Conservation (phyloP, 768 basidiomycete genomes). For the Mycena rosella region DNA sequence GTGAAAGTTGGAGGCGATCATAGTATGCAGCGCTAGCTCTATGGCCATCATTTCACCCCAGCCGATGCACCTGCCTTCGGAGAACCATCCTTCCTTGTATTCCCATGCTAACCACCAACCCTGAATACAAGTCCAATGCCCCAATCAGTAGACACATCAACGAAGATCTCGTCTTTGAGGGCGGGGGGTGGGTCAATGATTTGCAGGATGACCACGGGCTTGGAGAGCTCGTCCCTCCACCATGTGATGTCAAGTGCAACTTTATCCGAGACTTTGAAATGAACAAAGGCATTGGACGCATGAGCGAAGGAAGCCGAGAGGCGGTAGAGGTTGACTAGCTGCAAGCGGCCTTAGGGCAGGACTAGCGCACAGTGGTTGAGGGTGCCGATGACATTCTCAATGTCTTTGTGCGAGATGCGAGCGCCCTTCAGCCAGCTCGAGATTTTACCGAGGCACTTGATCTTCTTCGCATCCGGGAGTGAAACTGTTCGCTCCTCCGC, state of each 20-base stretch:
- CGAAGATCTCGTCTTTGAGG: slow-evolving; percentile 44
- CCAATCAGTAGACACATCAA: slow-evolving; percentile 55
- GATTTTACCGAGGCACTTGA: slow-evolving; percentile 1
- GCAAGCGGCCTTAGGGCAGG: neutral
- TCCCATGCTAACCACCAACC: slow-evolving; percentile 56
- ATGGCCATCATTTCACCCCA: slow-evolving; percentile 62
- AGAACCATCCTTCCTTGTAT: slow-evolving; percentile 47
- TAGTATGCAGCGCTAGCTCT: slow-evolving; percentile 53
- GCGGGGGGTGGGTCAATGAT: slow-evolving; percentile 28
- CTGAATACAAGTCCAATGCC: slow-evolving; percentile 56
- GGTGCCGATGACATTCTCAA: neutral
- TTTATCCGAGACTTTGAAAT: neutral
- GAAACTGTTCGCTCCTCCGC: neutral
- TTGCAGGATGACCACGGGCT: neutral
- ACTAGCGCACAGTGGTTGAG: slow-evolving; percentile 1
- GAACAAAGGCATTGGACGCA: neutral
- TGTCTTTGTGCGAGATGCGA: neutral
- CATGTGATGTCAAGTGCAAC: neutral
- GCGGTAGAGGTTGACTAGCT: neutral
- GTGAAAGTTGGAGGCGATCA: slow-evolving; percentile 41
- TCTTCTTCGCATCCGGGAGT: neutral
- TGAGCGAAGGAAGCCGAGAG: neutral
- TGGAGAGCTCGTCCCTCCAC: neutral
- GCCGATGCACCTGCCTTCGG: slow-evolving; percentile 48
- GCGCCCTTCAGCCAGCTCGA: neutral